Evolutionary conservation across 139 green algal genomes (phyloP), one percentile per base, ranked within the genome.

Genomic region (Picochlorum sp.): DNA sequence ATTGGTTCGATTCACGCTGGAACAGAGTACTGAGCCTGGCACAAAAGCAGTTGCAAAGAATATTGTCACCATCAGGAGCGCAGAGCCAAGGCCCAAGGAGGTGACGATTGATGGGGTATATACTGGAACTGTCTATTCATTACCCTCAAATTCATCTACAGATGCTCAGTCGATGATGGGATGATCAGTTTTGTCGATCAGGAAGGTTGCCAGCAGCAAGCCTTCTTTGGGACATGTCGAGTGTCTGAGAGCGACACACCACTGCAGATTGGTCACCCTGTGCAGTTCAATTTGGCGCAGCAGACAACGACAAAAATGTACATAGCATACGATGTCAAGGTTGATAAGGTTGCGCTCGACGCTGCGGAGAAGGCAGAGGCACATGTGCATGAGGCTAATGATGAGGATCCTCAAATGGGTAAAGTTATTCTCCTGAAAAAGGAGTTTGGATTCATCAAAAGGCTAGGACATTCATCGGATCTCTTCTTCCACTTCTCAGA

Each of bases 401-500:
- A 65, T 10, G 21, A 21, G 13, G 58, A 28, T 38, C 47, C 61
- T 24, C 71, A 73, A 52, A 59, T 77, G 23, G 71, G 71, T 15
- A 47, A 65, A 49, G 57, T 83, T 9, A 47, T 47, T 7, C 55
- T 70, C 34, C 50, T 79, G 37, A 73, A 81, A 60, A 73, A 70
- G 6, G 60, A 77, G 52, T 83, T 79, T 71, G 77, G 77, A 4
- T 82, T 83, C 60, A 83, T 83, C 62, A 61, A 63, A 4, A 62
- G 70, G 45, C 34, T 68, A 34, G 23, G 26, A 4, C 59, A 74
- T 18, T 59, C 63, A 0, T 58, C 60, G 2, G 74, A 83, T 63
- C 41, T 83, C 56, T 83, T 83, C 63, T 83, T 83, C 63, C 77
- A 83, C 59, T 72, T 77, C 26, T 72, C 66, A 5, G 37, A 66